Base-by-base conservation (phyloP, 2,329 filamentous ascomycete species). In the Rhynchosporium graminicola region DNA sequence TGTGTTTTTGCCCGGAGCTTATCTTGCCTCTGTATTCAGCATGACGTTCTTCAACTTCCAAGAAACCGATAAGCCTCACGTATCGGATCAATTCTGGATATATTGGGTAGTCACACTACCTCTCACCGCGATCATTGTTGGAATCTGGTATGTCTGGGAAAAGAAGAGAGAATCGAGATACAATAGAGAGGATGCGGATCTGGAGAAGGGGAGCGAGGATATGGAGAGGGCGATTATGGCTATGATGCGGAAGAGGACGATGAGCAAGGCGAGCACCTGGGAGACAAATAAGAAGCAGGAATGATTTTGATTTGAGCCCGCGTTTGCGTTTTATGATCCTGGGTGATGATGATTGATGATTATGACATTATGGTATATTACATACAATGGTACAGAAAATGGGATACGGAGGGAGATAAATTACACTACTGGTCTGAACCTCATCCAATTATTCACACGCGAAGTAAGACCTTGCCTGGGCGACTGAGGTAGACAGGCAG, bases 31-130 rank as follows among this genome's bases (percentile, higher is more conserved):
- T 0, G 77, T 88, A 38, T 87, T 88, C 67, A 83, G 81, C 77
- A 88, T 87, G 83, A 83, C 83, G 0, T 88, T 88, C 72, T 88
- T 88, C 76, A 80, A 87, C 74, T 87, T 87, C 67, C 80, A 80
- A 45, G 47, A 58, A 10, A 3, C 33, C 3, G 46, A 47, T 4
- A 29, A 28, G 3, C 33, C 51, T 3, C 57, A 54, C 29, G 62
- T 87, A 13, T 82, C 82, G 8, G 71, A 76, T 20, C 74, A 80
- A 57, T 76, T 87, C 26, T 88, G 85, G 84, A 80, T 88, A 61
- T 88, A 87, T 75, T 87, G 87, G 66, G 83, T 77, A 66, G 79
- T 87, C 59, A 85, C 83, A 2, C 71, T 87, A 10, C 85, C 85
- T 5, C 67, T 87, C 54, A 87, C 85, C 0, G 70, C 80, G 1